phyloP scores from a whole-genome alignment of 108 stramenopile genomes.

The Cyclotella distinguenda region DNA sequence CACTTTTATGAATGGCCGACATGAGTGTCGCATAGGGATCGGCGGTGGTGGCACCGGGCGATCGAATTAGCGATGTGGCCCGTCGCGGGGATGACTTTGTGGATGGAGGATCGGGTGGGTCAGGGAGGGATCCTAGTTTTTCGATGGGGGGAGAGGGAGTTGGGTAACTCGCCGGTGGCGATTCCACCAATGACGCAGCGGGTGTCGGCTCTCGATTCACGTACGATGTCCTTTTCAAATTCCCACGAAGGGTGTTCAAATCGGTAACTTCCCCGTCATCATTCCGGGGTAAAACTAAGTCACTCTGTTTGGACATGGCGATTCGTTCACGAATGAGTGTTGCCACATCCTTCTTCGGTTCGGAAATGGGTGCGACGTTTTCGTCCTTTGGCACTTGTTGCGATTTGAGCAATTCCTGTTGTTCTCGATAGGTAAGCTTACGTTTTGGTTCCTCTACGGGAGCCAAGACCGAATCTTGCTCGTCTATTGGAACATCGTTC shows the following conservation, averaged over 20 bases:
- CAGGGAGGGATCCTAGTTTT: too few relatives aligned
- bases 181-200: background rate
- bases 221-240: constrained; percentile 18
- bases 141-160: background rate
- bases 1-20: background rate
- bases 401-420: constrained; percentile 23
- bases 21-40: background rate
- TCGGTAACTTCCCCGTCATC: background rate
- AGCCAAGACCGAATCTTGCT: background rate
- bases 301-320: constrained; percentile 54
- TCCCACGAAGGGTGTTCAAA: constrained; percentile 5
- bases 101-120: too few relatives aligned
- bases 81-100: too few relatives aligned
- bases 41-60: constrained; percentile 2
- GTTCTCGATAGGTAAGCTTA: constrained; percentile 27
- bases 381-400: constrained; percentile 19
- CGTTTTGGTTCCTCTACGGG: constrained; percentile 15
- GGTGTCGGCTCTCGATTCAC: background rate
- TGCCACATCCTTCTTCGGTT: constrained; percentile 65
- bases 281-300: background rate
- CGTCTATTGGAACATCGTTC: background rate
- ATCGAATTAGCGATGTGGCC: too few relatives aligned
- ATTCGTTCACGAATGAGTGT: constrained; percentile 62
- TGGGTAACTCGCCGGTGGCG: background rate
- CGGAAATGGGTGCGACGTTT: background rate